A percentile compares a stretch with the other conserved stretches of the same genome.
These are phyloP conservation scores for Chaetothyriales sp. DNA, from an alignment of 2,329 filamentous ascomycete genomes.

Conservation along the genomic window DNA sequence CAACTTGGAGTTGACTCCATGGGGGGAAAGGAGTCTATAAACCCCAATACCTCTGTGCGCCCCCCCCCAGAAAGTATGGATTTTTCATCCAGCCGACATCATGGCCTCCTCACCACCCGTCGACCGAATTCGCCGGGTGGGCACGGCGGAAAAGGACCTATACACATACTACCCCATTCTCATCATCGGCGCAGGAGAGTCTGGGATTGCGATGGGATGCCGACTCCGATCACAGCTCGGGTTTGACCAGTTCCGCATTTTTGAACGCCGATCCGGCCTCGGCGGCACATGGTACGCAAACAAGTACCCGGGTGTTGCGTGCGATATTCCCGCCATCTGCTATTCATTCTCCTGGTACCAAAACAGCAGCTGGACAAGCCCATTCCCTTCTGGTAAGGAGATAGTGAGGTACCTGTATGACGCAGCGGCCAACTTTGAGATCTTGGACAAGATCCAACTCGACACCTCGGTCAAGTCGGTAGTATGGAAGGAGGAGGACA, in stretches of 20 bases:
- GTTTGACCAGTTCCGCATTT: constrained; percentile 45
- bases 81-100: background rate
- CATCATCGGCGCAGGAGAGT: constrained; percentile 48
- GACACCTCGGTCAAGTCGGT: constrained; percentile 42
- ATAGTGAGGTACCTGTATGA: constrained; percentile 38
- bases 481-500: constrained; percentile 37
- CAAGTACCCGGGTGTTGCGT: constrained; percentile 44
- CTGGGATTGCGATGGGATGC: constrained; percentile 46
- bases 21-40: background rate
- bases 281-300: constrained; percentile 53
- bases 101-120: constrained; percentile 18
- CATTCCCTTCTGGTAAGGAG: constrained; percentile 35
- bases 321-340: constrained; percentile 41
- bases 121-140: constrained; percentile 26
- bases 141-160: constrained; percentile 24
- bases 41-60: no score
- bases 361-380: constrained; percentile 36
- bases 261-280: constrained; percentile 42
- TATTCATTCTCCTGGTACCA: constrained; percentile 43
- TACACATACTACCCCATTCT: constrained; percentile 36
- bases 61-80: no score
- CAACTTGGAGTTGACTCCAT: no score
- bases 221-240: constrained; percentile 42
- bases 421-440: constrained; percentile 36
- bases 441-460: constrained; percentile 43